A percentile compares a stretch with the other conserved stretches of the same genome.
Evolutionary conservation across 2,329 filamentous ascomycete species (phyloP).

Genomic region (Claviceps maximensis): DNA sequence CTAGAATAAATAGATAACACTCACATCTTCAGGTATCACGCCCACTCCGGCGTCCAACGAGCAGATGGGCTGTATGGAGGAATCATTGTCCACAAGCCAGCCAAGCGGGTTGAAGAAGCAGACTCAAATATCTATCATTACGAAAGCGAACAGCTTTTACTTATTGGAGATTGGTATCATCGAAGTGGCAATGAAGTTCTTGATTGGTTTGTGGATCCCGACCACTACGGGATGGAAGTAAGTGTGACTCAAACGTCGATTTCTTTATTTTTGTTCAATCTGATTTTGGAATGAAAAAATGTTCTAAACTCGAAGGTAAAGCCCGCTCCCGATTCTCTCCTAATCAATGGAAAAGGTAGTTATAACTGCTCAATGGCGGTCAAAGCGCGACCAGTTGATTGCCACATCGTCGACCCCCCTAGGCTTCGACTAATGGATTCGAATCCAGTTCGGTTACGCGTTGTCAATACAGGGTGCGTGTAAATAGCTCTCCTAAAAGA

Average conservation of each 20-base stretch:
- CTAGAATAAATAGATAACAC: background rate
- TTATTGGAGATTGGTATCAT: conserved; percentile 27
- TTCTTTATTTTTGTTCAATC: background rate
- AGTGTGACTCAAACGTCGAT: background rate
- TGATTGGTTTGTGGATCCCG: conserved; percentile 11
- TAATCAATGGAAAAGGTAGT: conserved; percentile 23
- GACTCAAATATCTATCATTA: conserved; percentile 11
- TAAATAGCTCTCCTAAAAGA: background rate
- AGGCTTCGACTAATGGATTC: conserved; percentile 4
- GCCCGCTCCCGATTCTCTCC: conserved; percentile 26
- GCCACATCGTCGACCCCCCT: conserved; percentile 5
- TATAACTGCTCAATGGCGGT: conserved; percentile 11
- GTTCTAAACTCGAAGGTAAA: conserved; percentile 14
- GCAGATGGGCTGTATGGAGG: conserved; percentile 11
- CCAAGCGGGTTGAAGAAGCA: conserved; percentile 15
- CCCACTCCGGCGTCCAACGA: conserved; percentile 40
- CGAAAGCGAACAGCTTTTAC: conserved; percentile 21
- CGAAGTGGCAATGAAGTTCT: conserved; percentile 20
- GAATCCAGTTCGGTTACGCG: conserved; percentile 7
- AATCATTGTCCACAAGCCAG: conserved; percentile 21
- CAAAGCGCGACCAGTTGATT: conserved; percentile 7
- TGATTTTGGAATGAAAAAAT: conserved; percentile 11
- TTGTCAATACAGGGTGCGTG: conserved; percentile 10
- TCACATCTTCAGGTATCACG: conserved; percentile 38
- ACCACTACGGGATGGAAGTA: conserved; percentile 9